Conservation (phyloP, 257 asterid genomes). For the Penstemon davidsonii region DNA sequence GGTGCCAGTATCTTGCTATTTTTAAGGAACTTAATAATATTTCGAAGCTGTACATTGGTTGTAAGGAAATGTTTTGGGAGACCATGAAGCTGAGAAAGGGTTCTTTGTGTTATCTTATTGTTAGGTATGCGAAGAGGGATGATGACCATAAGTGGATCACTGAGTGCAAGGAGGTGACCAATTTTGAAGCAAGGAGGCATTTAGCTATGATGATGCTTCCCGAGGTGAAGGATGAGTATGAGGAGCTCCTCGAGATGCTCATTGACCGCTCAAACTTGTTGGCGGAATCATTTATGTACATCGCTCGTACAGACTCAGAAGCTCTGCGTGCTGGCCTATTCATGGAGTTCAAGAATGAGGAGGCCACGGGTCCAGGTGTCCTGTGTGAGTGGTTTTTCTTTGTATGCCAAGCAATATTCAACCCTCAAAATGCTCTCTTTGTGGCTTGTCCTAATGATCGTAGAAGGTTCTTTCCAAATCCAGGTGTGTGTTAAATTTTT, state of each 20-base stretch:
- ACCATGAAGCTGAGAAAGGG: constrained; percentile 52
- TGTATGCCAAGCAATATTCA: constrained; percentile 83
- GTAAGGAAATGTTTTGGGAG: constrained; percentile 64
- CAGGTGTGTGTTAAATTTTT: constrained; percentile 46
- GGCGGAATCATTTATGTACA: constrained; percentile 76
- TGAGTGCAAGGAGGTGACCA: constrained; percentile 67
- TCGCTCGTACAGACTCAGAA: constrained; percentile 54
- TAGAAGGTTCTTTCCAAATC: constrained; percentile 90
- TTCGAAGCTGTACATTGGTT: constrained; percentile 54
- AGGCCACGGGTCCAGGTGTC: constrained; percentile 93
- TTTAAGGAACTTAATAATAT: constrained; percentile 63
- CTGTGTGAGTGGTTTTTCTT: constrained; percentile 91
- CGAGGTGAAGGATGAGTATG: constrained; percentile 70
- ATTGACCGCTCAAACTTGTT: constrained; percentile 79
- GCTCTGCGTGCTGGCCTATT: constrained; percentile 67
- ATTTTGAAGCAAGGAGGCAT: constrained; percentile 81
- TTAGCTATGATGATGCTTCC: constrained; percentile 79
- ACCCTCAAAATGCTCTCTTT: constrained; percentile 85
- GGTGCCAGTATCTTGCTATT: constrained; percentile 57
- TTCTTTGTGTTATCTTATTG: constrained; percentile 56
- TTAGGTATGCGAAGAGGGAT: constrained; percentile 58
- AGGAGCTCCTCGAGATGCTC: constrained; percentile 81
- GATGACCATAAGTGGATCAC: constrained; percentile 76
- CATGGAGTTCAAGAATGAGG: constrained; percentile 92
- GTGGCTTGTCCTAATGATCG: constrained; percentile 83